Evolutionary conservation across 305 asterid species (phyloP).

Genomic region (Solanum aculeatissimum): DNA sequence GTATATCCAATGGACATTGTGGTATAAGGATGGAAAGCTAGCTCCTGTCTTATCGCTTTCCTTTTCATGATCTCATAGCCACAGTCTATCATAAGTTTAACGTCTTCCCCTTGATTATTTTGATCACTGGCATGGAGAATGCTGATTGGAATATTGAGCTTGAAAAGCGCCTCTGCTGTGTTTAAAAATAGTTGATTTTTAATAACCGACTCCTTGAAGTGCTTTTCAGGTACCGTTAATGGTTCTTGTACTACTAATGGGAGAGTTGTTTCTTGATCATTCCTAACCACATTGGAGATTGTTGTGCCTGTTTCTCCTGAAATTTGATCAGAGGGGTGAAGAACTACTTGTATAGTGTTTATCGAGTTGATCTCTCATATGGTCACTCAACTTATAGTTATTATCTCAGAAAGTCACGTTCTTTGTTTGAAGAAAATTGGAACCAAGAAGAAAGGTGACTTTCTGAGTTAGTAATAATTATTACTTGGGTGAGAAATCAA

Average conservation of each 20-base stretch:
- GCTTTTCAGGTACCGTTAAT: slow-evolving; percentile 59
- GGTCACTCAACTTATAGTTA: too few relatives aligned
- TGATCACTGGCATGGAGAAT: slow-evolving; percentile 45
- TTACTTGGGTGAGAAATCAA: too few relatives aligned
- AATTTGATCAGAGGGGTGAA: neutral
- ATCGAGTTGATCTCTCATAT: too few relatives aligned
- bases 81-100: slow-evolving; percentile 43
- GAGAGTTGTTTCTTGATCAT: neutral
- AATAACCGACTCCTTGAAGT: slow-evolving; percentile 51
- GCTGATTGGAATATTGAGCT: slow-evolving; percentile 63
- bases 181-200: slow-evolving; percentile 54
- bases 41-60: slow-evolving; percentile 52
- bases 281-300: neutral
- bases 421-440: too few relatives aligned
- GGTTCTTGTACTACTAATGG: slow-evolving; percentile 24
- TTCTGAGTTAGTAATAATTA: too few relatives aligned
- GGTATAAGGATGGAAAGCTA: slow-evolving; percentile 23
- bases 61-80: slow-evolving; percentile 64
- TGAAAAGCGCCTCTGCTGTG: slow-evolving; percentile 78
- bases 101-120: slow-evolving; percentile 16
- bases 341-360: neutral
- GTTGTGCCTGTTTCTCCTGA: slow-evolving; percentile 1
- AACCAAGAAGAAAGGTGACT: too few relatives aligned
- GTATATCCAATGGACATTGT: neutral
- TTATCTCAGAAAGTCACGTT: too few relatives aligned